Evolutionary conservation across 108 stramenopile genomes (phyloP).

Genomic region (Ochromonas danica): DNA sequence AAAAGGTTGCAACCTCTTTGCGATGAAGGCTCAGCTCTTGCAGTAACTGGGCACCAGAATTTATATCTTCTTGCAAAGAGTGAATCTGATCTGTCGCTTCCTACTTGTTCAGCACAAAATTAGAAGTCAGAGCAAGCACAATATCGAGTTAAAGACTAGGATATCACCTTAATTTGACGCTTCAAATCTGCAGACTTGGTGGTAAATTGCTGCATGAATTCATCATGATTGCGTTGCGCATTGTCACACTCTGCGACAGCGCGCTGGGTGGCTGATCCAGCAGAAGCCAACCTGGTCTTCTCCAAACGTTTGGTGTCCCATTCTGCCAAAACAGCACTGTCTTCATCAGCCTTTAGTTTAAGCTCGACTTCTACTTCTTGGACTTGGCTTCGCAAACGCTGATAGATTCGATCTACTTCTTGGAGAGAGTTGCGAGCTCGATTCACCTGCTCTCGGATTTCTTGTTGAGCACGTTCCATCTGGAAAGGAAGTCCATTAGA

Average conservation of each 20-base stretch:
- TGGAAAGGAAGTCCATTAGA: background rate
- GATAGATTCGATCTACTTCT: background rate
- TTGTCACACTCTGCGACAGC: background rate
- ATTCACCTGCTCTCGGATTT: background rate
- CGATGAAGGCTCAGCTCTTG: conserved; percentile 11
- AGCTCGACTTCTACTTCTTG: background rate
- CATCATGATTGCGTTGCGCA: background rate
- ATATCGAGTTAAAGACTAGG: no score
- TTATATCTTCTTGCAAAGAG: conserved; percentile 3
- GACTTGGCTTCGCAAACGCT: background rate
- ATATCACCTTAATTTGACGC: background rate
- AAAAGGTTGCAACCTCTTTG: no score
- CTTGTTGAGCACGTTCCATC: background rate
- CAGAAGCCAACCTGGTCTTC: background rate
- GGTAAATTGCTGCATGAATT: background rate
- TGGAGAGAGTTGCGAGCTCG: background rate
- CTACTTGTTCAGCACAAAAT: no score
- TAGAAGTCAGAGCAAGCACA: no score
- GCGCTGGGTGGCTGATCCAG: background rate
- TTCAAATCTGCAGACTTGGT: background rate
- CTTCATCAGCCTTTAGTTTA: background rate
- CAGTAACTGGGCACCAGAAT: conserved; percentile 1
- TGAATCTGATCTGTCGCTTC: background rate
- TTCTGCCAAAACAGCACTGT: background rate
- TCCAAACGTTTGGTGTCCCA: background rate